Evolutionary conservation across 805 yeast species (phyloP).

Genomic region (Yamadazyma insecticola): DNA sequence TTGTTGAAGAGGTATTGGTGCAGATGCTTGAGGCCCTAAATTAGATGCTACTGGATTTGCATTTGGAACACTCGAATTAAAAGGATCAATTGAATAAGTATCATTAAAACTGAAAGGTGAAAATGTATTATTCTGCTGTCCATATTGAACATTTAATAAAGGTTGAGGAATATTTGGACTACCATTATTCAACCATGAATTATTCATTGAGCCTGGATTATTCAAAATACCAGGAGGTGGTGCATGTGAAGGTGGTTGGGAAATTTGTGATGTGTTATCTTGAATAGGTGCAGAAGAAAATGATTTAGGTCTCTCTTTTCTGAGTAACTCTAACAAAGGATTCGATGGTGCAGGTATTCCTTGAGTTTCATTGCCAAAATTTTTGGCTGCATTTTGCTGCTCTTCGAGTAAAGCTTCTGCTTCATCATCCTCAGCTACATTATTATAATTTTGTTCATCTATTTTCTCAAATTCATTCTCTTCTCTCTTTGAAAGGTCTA

Average conservation of each 20-base stretch:
- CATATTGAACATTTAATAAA: too few species aligned
- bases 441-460: constrained; percentile 1
- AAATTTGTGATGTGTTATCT: constrained; percentile 2
- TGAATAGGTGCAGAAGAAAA: constrained; percentile 1
- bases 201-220: constrained; percentile 2
- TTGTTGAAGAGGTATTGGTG: too few species aligned
- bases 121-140: too few species aligned
- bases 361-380: constrained; percentile 2
- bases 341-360: too few species aligned
- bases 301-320: too few species aligned
- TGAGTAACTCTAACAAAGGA: neutral
- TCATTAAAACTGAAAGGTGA: too few species aligned
- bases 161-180: too few species aligned
- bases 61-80: too few species aligned
- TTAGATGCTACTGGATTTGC: too few species aligned
- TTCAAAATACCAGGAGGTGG: constrained; percentile 1
- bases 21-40: too few species aligned
- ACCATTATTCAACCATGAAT: too few species aligned
- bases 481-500: constrained; percentile 4
- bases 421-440: constrained; percentile 3
- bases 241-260: neutral
- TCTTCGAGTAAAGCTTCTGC: constrained; percentile 6
- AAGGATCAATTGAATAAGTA: too few species aligned
- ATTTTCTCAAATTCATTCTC: neutral
- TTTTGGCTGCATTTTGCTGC: constrained; percentile 5